Evolutionary conservation across 2,329 filamentous ascomycete genomes (phyloP).

Genomic region (Dendrostoma leiphaemia): DNA sequence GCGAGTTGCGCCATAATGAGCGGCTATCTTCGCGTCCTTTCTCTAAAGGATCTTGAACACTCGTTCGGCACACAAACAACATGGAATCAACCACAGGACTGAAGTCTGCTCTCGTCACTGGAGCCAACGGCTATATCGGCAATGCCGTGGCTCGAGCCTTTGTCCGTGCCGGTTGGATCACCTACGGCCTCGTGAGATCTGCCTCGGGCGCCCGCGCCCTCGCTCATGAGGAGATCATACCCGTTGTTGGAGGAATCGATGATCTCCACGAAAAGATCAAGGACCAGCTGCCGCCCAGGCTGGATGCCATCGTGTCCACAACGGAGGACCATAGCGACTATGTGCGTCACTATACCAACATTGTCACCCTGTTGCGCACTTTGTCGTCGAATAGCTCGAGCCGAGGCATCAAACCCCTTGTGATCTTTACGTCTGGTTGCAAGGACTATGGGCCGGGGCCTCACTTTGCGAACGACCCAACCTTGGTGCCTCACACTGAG

Average conservation of each 20-base stretch:
- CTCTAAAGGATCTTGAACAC: not conserved
- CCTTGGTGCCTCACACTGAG: slow-evolving; percentile 41
- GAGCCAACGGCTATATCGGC: slow-evolving; percentile 49
- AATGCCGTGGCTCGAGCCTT: slow-evolving; percentile 44
- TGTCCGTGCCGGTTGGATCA: slow-evolving; percentile 41
- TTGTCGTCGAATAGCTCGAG: slow-evolving; percentile 32
- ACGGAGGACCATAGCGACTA: slow-evolving; percentile 41
- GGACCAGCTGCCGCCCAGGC: slow-evolving; percentile 24
- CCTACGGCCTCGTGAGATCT: slow-evolving; percentile 43
- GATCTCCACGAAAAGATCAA: slow-evolving; percentile 30
- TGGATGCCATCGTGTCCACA: slow-evolving; percentile 43
- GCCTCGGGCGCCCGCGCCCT: slow-evolving; percentile 29
- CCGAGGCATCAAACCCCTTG: slow-evolving; percentile 35
- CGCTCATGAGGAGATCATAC: slow-evolving; percentile 34
- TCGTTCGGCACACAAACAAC: not conserved
- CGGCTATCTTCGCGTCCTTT: no score
- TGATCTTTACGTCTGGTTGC: slow-evolving; percentile 47
- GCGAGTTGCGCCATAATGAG: no score
- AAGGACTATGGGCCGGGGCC: slow-evolving; percentile 45
- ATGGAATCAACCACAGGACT: not conserved
- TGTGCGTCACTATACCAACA: slow-evolving; percentile 35
- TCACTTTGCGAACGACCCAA: slow-evolving; percentile 31
- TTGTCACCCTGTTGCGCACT: slow-evolving; percentile 31
- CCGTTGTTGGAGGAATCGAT: slow-evolving; percentile 37
- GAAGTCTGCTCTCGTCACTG: slow-evolving; percentile 42